Base-by-base conservation (phyloP, 495 filamentous ascomycete genomes). In the Hypoxylon crocopeplum region DNA sequence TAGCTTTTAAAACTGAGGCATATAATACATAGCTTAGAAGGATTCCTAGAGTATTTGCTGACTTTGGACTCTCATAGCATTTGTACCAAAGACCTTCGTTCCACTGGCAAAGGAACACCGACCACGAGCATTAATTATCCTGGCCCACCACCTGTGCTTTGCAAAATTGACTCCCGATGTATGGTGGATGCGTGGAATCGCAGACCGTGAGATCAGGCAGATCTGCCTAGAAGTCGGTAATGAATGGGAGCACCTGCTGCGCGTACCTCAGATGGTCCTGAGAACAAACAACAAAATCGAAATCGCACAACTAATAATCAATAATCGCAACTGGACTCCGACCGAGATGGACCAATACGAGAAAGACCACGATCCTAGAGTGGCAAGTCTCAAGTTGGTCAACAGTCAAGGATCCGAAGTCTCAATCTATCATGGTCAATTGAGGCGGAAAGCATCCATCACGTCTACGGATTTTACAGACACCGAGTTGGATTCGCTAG, bases 61-160 rank as follows among this genome's bases (percentile, higher is more conserved):
- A 82, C 74, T 74, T 6, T 75, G 11, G 5, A 25, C 8, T 15
- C 34, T 27, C 21, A 48, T 49, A 64, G 60, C 81, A 12, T 78
- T 78, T 8, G 69, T 86, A 3, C 79, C 81, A 0, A 58, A 75
- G 1, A 66, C 71, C 8, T 88, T 84, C 62, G 59, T 84, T 11
- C 74, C 78, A 0, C 69, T 84, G 17, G 77, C 84, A 3, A 72
- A 73, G 7, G 65, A 78, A 32, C 74, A 72, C 7, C 71, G 78
- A 29, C 83, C 85, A 0, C 79, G 86, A 33, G 82, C 87, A 0
- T 62, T 83, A 0, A 63, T 83, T 6, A 76, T 84, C 11, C 22
- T 82, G 4, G 77, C 79, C 1, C 53, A 82, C 37, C 80, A 76
- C 41, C 67, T 81, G 11, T 69, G 62, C 21, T 80, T 82, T 44